Evolutionary conservation across 257 asterid species (phyloP).

Genomic region (Solanum pennellii): DNA sequence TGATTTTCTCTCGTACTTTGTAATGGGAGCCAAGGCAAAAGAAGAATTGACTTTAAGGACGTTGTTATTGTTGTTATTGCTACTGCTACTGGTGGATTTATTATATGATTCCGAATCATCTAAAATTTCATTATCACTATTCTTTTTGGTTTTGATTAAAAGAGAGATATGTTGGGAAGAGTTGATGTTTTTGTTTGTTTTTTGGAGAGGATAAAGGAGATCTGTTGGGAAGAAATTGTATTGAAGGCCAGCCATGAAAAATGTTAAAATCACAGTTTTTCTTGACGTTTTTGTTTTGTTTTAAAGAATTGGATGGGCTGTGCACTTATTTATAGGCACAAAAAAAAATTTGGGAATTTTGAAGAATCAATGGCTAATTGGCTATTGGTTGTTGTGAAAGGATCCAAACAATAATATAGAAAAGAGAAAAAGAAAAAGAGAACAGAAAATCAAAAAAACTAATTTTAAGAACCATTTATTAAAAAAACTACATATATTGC

Average conservation of each 20-base stretch:
- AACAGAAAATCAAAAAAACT: not conserved
- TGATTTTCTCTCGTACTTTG: not conserved
- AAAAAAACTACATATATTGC: not conserved
- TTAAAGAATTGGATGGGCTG: not conserved
- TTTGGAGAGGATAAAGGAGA: not conserved
- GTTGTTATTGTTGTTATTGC: not conserved
- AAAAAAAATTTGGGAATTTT: not conserved
- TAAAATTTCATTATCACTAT: not conserved
- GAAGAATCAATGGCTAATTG: not conserved
- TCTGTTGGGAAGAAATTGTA: conserved; percentile 9
- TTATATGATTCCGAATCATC: not conserved
- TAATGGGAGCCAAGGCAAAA: not conserved
- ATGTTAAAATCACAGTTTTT: not conserved
- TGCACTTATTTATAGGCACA: not conserved
- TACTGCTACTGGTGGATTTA: not conserved
- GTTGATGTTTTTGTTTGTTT: not conserved
- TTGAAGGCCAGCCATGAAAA: conserved; percentile 4
- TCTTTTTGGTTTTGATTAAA: not conserved
- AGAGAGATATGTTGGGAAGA: not conserved
- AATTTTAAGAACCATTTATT: not conserved
- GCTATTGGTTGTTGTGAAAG: not conserved
- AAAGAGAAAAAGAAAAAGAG: not conserved
- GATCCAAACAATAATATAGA: not conserved
- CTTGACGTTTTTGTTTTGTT: not conserved
- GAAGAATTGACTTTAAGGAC: not conserved